Evolutionary conservation across 1,284 basidiomycete genomes (phyloP).

Genomic region (Trichosporon ovoides): DNA sequence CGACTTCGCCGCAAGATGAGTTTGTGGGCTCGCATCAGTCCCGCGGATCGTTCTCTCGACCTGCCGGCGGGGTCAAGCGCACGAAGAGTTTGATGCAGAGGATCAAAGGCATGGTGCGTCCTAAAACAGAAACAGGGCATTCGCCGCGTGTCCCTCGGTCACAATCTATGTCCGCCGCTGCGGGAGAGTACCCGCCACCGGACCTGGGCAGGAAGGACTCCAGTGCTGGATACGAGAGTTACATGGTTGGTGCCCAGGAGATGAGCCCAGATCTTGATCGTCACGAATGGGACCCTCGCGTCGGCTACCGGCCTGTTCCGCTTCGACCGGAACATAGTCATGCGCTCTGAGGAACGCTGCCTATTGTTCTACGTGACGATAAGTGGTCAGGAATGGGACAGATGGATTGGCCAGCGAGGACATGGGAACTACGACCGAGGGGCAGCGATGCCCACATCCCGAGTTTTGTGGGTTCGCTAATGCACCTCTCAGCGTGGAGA

Average conservation of each 20-base stretch:
- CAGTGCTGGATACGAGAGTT: constrained; percentile 6
- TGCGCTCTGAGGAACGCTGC: not conserved
- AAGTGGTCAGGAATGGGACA: constrained; percentile 10
- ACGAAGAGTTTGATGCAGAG: constrained; percentile 51
- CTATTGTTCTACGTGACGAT: constrained; percentile 3
- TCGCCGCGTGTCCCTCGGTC: constrained; percentile 16
- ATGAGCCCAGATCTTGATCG: not conserved
- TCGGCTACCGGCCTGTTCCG: not conserved
- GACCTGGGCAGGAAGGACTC: not conserved
- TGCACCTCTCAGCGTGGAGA: constrained; percentile 8
- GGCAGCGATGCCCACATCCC: not conserved
- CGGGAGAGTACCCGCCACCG: constrained; percentile 4
- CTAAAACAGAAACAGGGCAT: constrained; percentile 10
- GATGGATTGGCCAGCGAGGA: not conserved
- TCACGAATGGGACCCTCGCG: not conserved
- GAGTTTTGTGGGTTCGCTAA: constrained; percentile 19
- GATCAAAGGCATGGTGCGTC: constrained; percentile 50
- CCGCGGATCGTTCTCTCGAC: constrained; percentile 3
- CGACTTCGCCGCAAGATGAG: not conserved
- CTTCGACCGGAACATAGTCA: not conserved
- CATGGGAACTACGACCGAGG: not conserved
- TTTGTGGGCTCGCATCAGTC: not conserved
- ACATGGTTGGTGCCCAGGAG: constrained; percentile 12
- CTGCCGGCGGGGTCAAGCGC: constrained; percentile 43
- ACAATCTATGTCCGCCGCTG: constrained; percentile 22